Base-by-base conservation (phyloP, 2,329 filamentous ascomycete genomes). In the Fusarium euwallaceae region DNA sequence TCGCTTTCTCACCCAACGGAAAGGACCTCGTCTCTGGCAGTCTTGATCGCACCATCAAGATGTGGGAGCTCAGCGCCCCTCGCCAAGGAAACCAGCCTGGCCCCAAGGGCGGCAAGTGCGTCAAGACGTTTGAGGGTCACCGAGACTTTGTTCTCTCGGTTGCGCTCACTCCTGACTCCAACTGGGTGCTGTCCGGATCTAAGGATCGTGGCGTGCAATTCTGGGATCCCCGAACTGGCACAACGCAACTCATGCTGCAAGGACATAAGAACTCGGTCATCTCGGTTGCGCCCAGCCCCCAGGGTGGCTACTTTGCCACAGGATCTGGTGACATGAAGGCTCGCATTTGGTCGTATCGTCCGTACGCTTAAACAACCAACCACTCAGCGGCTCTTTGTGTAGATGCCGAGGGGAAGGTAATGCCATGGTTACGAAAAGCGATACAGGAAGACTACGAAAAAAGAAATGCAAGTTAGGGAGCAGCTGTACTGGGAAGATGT, bases 251-350 rank as follows among this genome's bases (percentile, higher is more conserved):
- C 82, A 98, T 98, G 97, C 90, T 99, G 72, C 97, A 98, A 84
- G 97, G 97, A 29, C 97, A 99, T 83, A 98, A 98, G 89, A 98
- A 98, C 85, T 98, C 95, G 12, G 97, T 99, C 78, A 98, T 98
- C 79, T 98, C 95, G 4, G 97, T 99, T 62, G 96, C 97, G 1
- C 97, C 97, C 24, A 97, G 95, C 83, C 97, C 97, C 17, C 92
- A 90, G 39, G 95, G 95, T 68, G 91, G 92, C 74, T 92, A 95
- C 81, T 99, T 99, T 82, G 97, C 97, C 45, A 99, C 97, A 6
- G 97, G 97, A 72, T 98, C 95, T 77, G 97, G 97, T 79, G 97
- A 99, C 82, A 97, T 97, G 94, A 93, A 96, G 82, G 97, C 97
- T 64, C 92, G 97, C 80, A 98, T 99, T 85, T 99, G 97, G 97